Percentiles rank a stretch among this genome's conserved stretches.
phyloP scores from a whole-genome alignment of 2,329 filamentous ascomycete genomes.

The Periconia macrospinosa region DNA sequence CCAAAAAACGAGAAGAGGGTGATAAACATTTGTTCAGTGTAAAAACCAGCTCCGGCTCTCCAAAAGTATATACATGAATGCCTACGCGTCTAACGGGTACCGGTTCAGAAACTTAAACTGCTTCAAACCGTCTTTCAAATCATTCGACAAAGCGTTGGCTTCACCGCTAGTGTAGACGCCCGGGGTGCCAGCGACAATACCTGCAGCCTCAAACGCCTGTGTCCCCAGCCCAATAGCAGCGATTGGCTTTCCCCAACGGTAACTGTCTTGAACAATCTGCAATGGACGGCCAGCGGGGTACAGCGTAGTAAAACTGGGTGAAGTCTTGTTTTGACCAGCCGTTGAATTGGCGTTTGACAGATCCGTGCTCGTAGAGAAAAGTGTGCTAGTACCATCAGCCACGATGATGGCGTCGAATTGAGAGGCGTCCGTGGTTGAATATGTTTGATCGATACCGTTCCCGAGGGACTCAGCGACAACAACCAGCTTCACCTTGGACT shows the following conservation, averaged over 20 bases:
- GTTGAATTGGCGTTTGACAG: conserved; percentile 30
- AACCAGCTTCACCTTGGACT: conserved; percentile 58
- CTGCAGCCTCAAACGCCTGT: conserved; percentile 46
- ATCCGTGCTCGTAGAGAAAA: conserved; percentile 54
- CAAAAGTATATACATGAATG: neutral
- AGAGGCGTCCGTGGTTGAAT: conserved; percentile 65
- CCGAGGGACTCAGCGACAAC: conserved; percentile 64
- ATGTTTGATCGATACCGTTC: conserved; percentile 62
- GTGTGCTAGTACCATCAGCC: conserved; percentile 53
- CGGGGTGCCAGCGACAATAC: conserved; percentile 47
- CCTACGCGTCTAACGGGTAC: conserved; percentile 58
- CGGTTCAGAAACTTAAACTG: conserved; percentile 68
- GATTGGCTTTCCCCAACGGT: conserved; percentile 71
- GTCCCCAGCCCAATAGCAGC: conserved; percentile 57
- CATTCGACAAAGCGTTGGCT: conserved; percentile 17
- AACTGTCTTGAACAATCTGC: conserved; percentile 65
- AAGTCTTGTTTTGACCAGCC: conserved; percentile 17
- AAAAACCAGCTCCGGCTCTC: no score
- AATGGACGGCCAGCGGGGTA: conserved; percentile 66
- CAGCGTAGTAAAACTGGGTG: conserved; percentile 50
- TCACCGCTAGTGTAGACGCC: conserved; percentile 35
- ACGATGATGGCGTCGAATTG: conserved; percentile 67
- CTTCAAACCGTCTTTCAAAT: conserved; percentile 56
- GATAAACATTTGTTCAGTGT: no score
- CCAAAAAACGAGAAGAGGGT: no score